Base-by-base conservation (phyloP, 129 eudicot genomes). In the Artemisia annua region DNA sequence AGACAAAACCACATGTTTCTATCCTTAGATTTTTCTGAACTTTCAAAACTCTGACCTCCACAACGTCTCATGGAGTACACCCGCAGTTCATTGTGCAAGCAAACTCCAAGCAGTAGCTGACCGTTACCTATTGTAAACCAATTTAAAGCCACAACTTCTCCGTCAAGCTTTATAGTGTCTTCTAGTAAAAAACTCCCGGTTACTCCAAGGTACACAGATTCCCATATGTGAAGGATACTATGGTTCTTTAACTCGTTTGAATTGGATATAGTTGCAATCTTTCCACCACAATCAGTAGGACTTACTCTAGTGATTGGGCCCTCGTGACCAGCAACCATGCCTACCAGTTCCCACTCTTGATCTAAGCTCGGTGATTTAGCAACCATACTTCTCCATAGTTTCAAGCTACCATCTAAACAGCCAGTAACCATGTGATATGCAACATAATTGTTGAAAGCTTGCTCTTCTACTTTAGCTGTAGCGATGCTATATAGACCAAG, bases 371-470 rank as follows among this genome's bases (percentile, higher is more conserved):
- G 67, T 28, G 82, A 70, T 18, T 72, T 64, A 48, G 82, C 64
- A 17, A 75, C 74, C 59, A 66, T 44, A 77, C 96, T 87, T 83
- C 86, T 88, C 98, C 98, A 94, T 48, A 94, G 82, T 75, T 86
- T 90, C 61, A 89, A 70, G 44, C 70, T 90, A 79, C 98, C 98
- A 86, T 86, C 88, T 62, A 35, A 63, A 74, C 84, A 80, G 53
- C 98, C 97, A 57, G 97, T 94, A 67, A 78, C 83, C 67, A 94
- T 71, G 77, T 94, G 96, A 86, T 87, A 90, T 52, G 90, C 71
- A 43, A 72, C 82, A 81, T 58, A 18, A 52, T 60, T 69, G 74
- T 52, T 64, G 59, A 28, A 77, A 66, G 71, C 53, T 77, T 74
- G 24, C 46, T 44, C 80, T 69, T 78, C 80, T 69, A 73, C 71